A percentile compares a stretch with the other conserved stretches of the same genome.
phyloP scores from a whole-genome alignment of 257 asterid species.

The Solanum chilense region DNA sequence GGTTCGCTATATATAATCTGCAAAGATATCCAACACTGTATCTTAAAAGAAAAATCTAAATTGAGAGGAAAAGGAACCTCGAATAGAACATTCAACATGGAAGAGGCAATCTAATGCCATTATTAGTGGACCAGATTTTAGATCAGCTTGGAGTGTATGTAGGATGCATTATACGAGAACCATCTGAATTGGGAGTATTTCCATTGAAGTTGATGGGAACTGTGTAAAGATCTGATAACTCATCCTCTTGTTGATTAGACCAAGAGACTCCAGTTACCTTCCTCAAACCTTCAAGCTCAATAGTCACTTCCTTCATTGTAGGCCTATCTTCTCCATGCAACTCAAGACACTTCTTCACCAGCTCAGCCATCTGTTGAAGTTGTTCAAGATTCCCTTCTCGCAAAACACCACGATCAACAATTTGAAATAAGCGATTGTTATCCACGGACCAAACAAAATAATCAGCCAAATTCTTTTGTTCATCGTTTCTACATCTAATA shows the following conservation, averaged over 20 bases:
- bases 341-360: background rate
- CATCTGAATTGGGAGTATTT: background rate
- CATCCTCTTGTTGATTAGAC: background rate
- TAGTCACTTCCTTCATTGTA: background rate
- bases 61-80: background rate
- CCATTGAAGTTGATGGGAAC: background rate
- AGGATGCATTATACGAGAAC: background rate
- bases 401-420: too few relatives aligned
- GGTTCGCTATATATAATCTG: background rate
- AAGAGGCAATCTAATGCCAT: background rate
- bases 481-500: too few relatives aligned
- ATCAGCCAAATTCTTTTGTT: too few relatives aligned
- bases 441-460: too few relatives aligned
- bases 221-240: background rate
- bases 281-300: background rate
- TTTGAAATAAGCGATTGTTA: too few relatives aligned
- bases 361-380: background rate
- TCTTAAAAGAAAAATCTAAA: background rate
- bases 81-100: background rate
- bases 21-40: background rate
- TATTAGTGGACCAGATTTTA: background rate
- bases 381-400: background rate
- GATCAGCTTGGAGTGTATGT: background rate
- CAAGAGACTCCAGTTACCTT: background rate
- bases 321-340: background rate